Base-by-base conservation (phyloP, 2,329 filamentous ascomycete genomes). In the Monosporascus ibericus region DNA sequence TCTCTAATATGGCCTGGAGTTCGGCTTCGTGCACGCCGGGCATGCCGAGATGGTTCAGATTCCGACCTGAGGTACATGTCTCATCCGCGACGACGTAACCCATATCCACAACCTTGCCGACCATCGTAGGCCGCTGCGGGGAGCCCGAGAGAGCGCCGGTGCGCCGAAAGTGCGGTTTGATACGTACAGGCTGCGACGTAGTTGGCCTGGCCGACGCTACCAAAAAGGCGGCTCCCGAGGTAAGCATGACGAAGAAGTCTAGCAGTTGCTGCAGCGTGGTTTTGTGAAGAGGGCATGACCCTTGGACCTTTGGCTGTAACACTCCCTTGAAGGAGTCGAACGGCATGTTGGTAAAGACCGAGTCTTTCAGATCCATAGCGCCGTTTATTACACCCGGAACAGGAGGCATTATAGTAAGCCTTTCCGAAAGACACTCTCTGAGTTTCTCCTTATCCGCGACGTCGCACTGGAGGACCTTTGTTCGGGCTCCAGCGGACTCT, bases 171-270 rank as follows among this genome's bases (percentile, higher is more conserved):
- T 2, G 58, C 55, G 48, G 70, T 66, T 18, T 65, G 51, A 53
- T 59, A 67, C 5, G 61, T 54, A 50, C 69, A 69, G n/a, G 55
- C 66, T 1, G 65, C 65, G 14, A 56, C 54, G 42, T 70, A 70
- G 40, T 65, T 66, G 38, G 56, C 56, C 46, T 70, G 68, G 1
- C 54, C 55, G 2, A 55, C 44, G 15, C 54, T 54, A 0, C 62
- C 67, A 63, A 47, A 14, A 63, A 48, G 7, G 55, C 58, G 5
- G 57, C 55, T 17, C 60, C 46, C 5, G 60, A 64, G 3, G 60
- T 60, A 25, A 63, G 58, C 48, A 65, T 49, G 46, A 68, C 51
- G 53, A 70, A 69, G 55, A 69, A 65, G 51, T 69, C 66, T 7
- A 68, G 54, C 2, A 55, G 49, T 6, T 51, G 42, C 25, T 53